phyloP scores from a whole-genome alignment of 805 yeast species.

The Pichia eremophila region DNA sequence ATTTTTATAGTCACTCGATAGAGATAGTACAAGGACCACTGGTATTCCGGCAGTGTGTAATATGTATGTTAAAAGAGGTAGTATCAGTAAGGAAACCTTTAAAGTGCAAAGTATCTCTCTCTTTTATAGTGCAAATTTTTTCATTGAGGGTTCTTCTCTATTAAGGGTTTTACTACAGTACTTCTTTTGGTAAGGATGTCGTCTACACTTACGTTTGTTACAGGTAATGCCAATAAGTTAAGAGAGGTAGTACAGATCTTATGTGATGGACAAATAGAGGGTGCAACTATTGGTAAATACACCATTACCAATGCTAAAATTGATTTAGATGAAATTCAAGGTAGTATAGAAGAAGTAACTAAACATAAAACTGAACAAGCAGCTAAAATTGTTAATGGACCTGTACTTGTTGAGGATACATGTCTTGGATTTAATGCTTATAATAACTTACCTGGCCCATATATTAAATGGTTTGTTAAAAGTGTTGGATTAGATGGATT shows the following conservation, averaged over 20 bases:
- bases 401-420: constrained; percentile 93
- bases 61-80: constrained; percentile 19
- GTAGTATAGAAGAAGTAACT: constrained; percentile 74
- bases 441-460: constrained; percentile 83
- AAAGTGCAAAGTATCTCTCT: too few relatives aligned
- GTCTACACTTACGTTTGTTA: constrained; percentile 24
- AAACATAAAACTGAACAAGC: constrained; percentile 72
- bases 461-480: constrained; percentile 79
- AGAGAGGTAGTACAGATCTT: constrained; percentile 76
- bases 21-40: constrained; percentile 26
- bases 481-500: constrained; percentile 68
- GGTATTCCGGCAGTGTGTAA: constrained; percentile 32
- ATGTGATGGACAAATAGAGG: constrained; percentile 26
- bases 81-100: too few relatives aligned
- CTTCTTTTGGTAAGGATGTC: background rate
- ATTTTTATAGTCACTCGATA: constrained; percentile 29
- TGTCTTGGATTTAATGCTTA: constrained; percentile 77
- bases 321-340: constrained; percentile 89
- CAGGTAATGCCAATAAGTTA: constrained; percentile 85
- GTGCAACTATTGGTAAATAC: constrained; percentile 37
- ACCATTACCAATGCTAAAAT: constrained; percentile 52
- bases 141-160: background rate
- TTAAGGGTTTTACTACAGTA: background rate
- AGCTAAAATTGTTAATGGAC: constrained; percentile 51
- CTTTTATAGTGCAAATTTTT: too few relatives aligned